phyloP scores from a whole-genome alignment of 2,329 filamentous ascomycete species.

The Knufia petricola region DNA sequence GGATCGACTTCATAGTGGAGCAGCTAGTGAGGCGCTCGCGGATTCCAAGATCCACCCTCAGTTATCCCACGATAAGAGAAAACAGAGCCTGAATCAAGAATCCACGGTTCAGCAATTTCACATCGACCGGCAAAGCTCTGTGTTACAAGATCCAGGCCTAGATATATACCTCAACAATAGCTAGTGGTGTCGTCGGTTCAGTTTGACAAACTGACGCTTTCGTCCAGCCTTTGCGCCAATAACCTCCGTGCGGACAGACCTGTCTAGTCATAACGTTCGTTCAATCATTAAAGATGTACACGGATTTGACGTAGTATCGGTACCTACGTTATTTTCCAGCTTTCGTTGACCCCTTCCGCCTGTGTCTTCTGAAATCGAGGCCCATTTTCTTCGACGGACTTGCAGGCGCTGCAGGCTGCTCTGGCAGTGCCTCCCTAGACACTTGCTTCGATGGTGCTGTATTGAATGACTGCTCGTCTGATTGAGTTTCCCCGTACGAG shows the following conservation, averaged over 20 bases:
- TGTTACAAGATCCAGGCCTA: too few species aligned
- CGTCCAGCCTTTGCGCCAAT: neutral
- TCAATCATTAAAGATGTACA: conserved; percentile 11
- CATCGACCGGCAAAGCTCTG: too few species aligned
- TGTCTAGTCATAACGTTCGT: conserved; percentile 15
- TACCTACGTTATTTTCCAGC: conserved; percentile 14
- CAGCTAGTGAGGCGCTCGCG: too few species aligned
- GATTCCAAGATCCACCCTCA: too few species aligned
- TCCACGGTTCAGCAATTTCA: too few species aligned
- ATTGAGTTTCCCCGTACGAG: neutral
- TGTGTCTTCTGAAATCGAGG: conserved; percentile 15
- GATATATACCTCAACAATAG: too few species aligned
- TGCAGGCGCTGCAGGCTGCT: neutral
- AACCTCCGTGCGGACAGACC: neutral
- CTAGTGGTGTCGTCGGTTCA: too few species aligned
- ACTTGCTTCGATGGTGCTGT: neutral
- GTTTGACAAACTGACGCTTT: neutral
- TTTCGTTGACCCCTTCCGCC: conserved; percentile 18
- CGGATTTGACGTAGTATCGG: neutral
- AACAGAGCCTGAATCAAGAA: too few species aligned
- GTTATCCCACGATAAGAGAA: too few species aligned
- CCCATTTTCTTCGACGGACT: conserved; percentile 11
- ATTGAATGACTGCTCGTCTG: neutral
- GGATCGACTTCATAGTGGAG: too few species aligned
- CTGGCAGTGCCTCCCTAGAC: neutral